Evolutionary conservation across 805 yeast genomes (phyloP).

Genomic region (Pichia exigua): DNA sequence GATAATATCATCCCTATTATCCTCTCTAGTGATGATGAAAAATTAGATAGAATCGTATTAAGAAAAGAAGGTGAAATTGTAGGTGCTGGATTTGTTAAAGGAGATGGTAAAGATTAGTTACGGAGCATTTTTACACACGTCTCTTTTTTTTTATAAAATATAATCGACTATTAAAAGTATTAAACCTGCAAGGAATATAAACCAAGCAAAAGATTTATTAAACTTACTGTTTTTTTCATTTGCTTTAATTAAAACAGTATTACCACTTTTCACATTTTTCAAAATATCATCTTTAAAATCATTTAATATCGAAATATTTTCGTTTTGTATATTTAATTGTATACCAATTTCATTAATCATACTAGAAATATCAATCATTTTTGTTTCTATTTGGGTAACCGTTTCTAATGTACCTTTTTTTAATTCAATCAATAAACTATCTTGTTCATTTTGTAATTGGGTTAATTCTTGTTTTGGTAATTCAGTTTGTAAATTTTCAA

Average conservation of each 20-base stretch:
- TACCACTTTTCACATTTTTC: slow-evolving; percentile 61
- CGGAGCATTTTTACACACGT: too few relatives aligned
- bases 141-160: slow-evolving; percentile 22
- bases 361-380: slow-evolving; percentile 65
- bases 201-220: slow-evolving; percentile 46
- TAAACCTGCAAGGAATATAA: slow-evolving; percentile 49
- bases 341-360: slow-evolving; percentile 67
- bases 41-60: slow-evolving; percentile 58
- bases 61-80: slow-evolving; percentile 63
- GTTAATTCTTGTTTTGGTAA: slow-evolving; percentile 47
- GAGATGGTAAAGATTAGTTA: background rate
- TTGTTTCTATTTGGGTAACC: slow-evolving; percentile 50
- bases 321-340: slow-evolving; percentile 67
- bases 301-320: slow-evolving; percentile 52
- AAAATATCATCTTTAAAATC: slow-evolving; percentile 64
- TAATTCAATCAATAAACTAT: slow-evolving; percentile 40
- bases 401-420: slow-evolving; percentile 55
- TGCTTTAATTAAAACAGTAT: slow-evolving; percentile 60
- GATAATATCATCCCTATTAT: slow-evolving; percentile 6
- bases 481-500: slow-evolving; percentile 26
- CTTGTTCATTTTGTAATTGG: slow-evolving; percentile 51
- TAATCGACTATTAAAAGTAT: slow-evolving; percentile 49
- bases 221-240: slow-evolving; percentile 55
- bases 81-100: slow-evolving; percentile 37
- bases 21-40: background rate